Percentiles rank a stretch among this genome's conserved stretches.
phyloP scores from a whole-genome alignment of 352 stramenopile genomes.

The Pythium pectinolyticum region DNA sequence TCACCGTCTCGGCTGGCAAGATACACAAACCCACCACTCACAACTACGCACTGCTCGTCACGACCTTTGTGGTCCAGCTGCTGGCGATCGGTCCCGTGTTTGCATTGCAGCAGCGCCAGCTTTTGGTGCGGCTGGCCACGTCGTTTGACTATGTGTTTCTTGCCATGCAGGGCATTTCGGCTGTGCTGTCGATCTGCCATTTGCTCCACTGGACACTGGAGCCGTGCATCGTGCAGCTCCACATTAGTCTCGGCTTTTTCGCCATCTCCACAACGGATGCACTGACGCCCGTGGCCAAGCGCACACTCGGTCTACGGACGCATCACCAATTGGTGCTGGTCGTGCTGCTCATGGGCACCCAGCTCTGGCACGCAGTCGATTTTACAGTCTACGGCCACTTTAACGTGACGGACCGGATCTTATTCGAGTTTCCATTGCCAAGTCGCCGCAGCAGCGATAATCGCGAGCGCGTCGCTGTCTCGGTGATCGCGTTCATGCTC shows the following conservation, averaged over 20 bases:
- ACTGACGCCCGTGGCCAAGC: conserved; percentile 18
- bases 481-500: neutral
- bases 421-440: neutral
- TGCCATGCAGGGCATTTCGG: conserved; percentile 11
- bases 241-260: conserved; percentile 19
- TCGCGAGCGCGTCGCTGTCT: neutral
- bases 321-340: neutral
- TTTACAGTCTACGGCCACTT: conserved; percentile 9
- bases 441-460: neutral
- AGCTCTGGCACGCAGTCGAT: neutral
- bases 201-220: conserved; percentile 24
- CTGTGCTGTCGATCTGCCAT: conserved; percentile 18
- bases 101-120: conserved; percentile 1
- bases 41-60: neutral
- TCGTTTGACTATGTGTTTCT: conserved; percentile 35
- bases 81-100: neutral
- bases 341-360: neutral
- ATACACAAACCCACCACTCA: neutral
- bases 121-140: neutral
- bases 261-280: conserved; percentile 22
- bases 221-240: neutral
- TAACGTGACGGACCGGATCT: neutral
- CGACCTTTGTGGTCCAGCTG: neutral
- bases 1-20: neutral
- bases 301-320: neutral